These are phyloP conservation scores for Chamaecyparis obtusa DNA, from an alignment of 75 land plant species.

Conservation along the genomic window DNA sequence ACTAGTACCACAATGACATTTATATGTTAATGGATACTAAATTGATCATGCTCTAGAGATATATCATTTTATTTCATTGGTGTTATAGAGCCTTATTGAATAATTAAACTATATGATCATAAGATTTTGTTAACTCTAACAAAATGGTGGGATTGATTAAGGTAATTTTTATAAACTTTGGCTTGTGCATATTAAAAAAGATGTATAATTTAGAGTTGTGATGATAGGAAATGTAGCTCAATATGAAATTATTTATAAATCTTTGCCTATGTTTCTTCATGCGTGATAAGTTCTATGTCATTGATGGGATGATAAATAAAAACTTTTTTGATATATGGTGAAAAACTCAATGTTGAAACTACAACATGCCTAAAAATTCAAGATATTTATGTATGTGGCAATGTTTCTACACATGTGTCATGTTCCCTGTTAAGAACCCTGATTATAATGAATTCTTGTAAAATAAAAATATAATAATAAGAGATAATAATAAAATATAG, in stretches of 20 bases:
- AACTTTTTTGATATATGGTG: slow-evolving; percentile 34
- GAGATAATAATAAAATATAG: too few species aligned
- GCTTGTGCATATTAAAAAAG: slow-evolving; percentile 21
- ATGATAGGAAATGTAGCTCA: slow-evolving; percentile 27
- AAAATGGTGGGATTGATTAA: slow-evolving; percentile 32
- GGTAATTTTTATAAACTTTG: slow-evolving; percentile 32
- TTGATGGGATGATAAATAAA: slow-evolving; percentile 35
- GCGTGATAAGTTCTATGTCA: slow-evolving; percentile 46
- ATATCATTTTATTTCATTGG: slow-evolving; percentile 7
- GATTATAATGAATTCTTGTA: too few species aligned
- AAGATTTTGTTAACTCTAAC: slow-evolving; percentile 39
- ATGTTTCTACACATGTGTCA: slow-evolving; percentile 22
- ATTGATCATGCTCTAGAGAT: not conserved
- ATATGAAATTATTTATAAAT: slow-evolving; percentile 35
- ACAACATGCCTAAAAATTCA: slow-evolving; percentile 36
- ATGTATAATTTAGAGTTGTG: slow-evolving; percentile 34
- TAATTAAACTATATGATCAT: slow-evolving; percentile 33
- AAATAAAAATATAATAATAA: too few species aligned
- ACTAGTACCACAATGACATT: too few species aligned
- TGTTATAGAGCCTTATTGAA: slow-evolving; percentile 34
- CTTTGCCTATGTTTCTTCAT: slow-evolving; percentile 41
- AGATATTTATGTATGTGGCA: slow-evolving; percentile 35
- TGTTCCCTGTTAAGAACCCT: too few species aligned
- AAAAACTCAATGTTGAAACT: slow-evolving; percentile 35
- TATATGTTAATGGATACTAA: not conserved